Conservation (phyloP, 2,329 filamentous ascomycete species). For the Diaporthe citri region DNA sequence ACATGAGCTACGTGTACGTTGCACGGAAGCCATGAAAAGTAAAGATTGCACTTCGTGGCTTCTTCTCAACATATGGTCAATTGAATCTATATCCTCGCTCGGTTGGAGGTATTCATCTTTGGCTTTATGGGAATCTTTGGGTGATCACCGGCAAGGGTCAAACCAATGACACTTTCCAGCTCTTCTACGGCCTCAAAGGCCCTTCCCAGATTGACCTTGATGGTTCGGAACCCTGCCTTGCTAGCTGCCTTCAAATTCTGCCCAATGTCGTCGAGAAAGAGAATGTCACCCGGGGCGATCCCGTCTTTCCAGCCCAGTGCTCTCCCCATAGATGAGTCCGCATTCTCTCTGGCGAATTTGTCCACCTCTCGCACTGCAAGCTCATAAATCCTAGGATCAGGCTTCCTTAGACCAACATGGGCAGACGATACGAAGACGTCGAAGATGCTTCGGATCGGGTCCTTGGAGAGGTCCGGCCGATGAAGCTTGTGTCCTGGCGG, state of each 20-base stretch:
- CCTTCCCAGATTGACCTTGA: constrained; percentile 86
- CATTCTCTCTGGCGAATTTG: constrained; percentile 69
- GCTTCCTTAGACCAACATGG: constrained; percentile 89
- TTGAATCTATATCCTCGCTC: constrained; percentile 58
- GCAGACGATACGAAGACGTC: constrained; percentile 91
- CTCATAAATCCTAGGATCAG: constrained; percentile 84
- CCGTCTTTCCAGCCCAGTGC: constrained; percentile 60
- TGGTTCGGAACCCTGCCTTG: constrained; percentile 80
- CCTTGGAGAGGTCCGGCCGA: constrained; percentile 61
- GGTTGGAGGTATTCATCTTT: constrained; percentile 46
- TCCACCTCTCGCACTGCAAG: constrained; percentile 77
- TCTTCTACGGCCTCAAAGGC: constrained; percentile 85
- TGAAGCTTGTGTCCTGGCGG: constrained; percentile 79
- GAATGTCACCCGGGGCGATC: constrained; percentile 74
- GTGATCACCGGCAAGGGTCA: constrained; percentile 70
- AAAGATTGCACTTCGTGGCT: background rate
- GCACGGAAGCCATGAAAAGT: constrained; percentile 40
- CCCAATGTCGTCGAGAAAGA: constrained; percentile 96
- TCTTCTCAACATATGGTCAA: background rate
- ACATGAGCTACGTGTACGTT: constrained; percentile 49
- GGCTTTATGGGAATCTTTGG: constrained; percentile 62
- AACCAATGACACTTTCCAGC: constrained; percentile 80
- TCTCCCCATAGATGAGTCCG: constrained; percentile 53
- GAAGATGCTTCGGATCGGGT: constrained; percentile 76
- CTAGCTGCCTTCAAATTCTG: constrained; percentile 88